Base-by-base conservation (phyloP, 2,329 filamentous ascomycete genomes). In the Botrytis cinerea region DNA sequence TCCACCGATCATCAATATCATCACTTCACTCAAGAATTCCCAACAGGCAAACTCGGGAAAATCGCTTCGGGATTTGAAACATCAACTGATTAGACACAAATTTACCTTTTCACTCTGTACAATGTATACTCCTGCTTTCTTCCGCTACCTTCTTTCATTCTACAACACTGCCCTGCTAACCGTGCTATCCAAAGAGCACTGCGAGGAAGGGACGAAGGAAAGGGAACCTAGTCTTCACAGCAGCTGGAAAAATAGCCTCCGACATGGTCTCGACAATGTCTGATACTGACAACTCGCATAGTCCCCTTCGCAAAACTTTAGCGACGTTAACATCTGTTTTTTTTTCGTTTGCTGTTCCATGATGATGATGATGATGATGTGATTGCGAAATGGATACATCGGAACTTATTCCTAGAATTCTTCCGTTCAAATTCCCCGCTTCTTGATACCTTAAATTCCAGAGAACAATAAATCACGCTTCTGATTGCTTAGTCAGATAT, bases 401-500 rank as follows among this genome's bases (percentile, higher is more conserved):
- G 66, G 66, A 57, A 68, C 48, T 68, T 43, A 28, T 57, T 62
- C 38, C 2, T 35, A 68, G 18, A 40, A 20, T 54, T 68, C 35
- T 54, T 43, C 66, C 66, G 66, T 25, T 22, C 32, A 38, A 38
- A 57, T 16, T 32, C 32, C 8, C 25, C 18, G 22, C 48, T n/a
- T 28, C 5, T 68, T 14, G 14, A 57, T 43, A 51, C 66, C 66
- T 68, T 28, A 57, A 25, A 68, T 57, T 32, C 22, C 66, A 57
- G 66, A 25, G 5, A 57, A 28, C 2, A 5, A 25, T 2, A 57
- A 32, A 40, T 57, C 35, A 68, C 46, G n/a, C 25, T 54, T 46
- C 45, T 18, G 6, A 14, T 7, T 62, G 60, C 46, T 67, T 72
- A 67, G 60, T 72, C 38, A 72, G 28, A 32, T 5, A 57, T 54